Evolutionary conservation across 176 grass and related monocot species (phyloP).

Genomic region (Themeda triandra): DNA sequence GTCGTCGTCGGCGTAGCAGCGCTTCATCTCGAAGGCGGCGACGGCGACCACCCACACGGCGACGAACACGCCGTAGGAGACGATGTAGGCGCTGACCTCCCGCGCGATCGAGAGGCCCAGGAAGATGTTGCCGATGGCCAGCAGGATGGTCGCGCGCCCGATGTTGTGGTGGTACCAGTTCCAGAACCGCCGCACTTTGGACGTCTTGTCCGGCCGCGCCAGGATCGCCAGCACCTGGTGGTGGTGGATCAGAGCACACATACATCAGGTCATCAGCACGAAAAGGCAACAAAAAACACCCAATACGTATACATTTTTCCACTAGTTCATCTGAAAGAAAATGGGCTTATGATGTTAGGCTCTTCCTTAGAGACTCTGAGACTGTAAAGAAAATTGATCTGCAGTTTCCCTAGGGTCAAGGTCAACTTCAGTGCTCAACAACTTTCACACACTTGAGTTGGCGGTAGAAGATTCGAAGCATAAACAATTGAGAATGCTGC

Average conservation of each 20-base stretch:
- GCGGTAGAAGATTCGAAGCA: neutral
- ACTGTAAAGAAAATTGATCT: neutral
- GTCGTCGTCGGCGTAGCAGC: conserved; percentile 46
- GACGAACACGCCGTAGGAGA: conserved; percentile 67
- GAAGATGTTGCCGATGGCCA: conserved; percentile 69
- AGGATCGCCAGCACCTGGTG: conserved; percentile 62
- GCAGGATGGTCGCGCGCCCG: conserved; percentile 50
- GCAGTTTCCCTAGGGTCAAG: neutral
- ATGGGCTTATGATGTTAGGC: neutral
- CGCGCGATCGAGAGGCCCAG: conserved; percentile 59
- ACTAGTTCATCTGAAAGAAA: neutral
- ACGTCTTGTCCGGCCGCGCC: conserved; percentile 63
- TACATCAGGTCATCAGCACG: neutral
- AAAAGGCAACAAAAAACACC: neutral
- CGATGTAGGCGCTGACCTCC: conserved; percentile 54
- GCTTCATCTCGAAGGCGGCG: conserved; percentile 58
- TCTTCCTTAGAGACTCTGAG: neutral
- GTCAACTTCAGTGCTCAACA: neutral
- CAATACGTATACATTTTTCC: no score
- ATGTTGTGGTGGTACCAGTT: conserved; percentile 94
- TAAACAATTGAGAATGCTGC: neutral
- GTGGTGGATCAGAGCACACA: neutral
- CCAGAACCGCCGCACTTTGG: conserved; percentile 86
- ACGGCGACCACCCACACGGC: conserved; percentile 60
- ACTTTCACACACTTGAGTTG: neutral